These are phyloP conservation scores for Hortaea sp. DNA, from an alignment of 2,329 filamentous ascomycete genomes.

Conservation along the genomic window DNA sequence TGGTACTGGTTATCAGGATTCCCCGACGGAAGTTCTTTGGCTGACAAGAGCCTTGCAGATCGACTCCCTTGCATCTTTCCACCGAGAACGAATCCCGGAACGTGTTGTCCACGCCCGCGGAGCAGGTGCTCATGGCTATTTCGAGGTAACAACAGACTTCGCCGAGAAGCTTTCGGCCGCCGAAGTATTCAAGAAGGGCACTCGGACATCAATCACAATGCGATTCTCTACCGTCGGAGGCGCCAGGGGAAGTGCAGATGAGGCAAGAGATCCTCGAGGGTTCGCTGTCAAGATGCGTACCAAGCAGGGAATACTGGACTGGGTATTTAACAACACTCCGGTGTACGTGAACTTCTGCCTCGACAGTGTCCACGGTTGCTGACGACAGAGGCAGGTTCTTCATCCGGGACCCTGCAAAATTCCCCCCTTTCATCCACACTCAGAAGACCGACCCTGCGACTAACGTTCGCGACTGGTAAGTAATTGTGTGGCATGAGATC, in stretches of 20 bases:
- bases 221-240: constrained; percentile 68
- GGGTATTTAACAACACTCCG: constrained; percentile 33
- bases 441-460: constrained; percentile 23
- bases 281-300: constrained; percentile 44
- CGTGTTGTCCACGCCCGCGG: constrained; percentile 58
- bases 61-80: constrained; percentile 55
- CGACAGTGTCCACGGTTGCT: constrained; percentile 30
- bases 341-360: constrained; percentile 32
- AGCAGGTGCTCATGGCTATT: constrained; percentile 43
- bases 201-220: constrained; percentile 57
- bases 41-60: constrained; percentile 26
- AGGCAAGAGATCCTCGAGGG: constrained; percentile 39
- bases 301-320: constrained; percentile 43
- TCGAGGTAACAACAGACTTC: constrained; percentile 44
- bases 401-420: constrained; percentile 31
- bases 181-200: constrained; percentile 55
- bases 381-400: not conserved
- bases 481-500: constrained; percentile 6
- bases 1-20: constrained; percentile 17
- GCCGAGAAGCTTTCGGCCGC: constrained; percentile 32
- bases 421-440: constrained; percentile 29
- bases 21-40: too few species aligned
- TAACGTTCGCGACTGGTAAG: constrained; percentile 23
- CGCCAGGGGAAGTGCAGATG: constrained; percentile 39
- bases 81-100: constrained; percentile 61